Evolutionary conservation across 129 eudicot species (phyloP).

Genomic region (Solidago caesia): DNA sequence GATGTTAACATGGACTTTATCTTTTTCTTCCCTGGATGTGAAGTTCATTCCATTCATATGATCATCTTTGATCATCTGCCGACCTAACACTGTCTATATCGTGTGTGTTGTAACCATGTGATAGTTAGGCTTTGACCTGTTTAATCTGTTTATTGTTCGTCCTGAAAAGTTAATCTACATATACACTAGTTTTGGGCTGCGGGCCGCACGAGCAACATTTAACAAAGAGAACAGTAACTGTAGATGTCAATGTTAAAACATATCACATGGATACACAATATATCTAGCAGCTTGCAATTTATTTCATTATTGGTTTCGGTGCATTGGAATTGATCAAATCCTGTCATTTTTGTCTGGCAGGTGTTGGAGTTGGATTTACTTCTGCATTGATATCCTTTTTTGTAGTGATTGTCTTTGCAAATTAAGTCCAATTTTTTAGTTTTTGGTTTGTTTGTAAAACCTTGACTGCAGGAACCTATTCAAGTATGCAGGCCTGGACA

Average conservation of each 20-base stretch:
- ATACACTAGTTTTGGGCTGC: not conserved
- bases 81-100: not conserved
- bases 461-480: constrained; percentile 90
- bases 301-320: not conserved
- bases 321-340: constrained; percentile 23
- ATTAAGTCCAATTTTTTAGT: constrained; percentile 7
- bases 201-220: not conserved
- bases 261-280: constrained; percentile 19
- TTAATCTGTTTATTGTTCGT: not conserved
- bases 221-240: not conserved
- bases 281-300: constrained; percentile 4
- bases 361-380: constrained; percentile 97
- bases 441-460: constrained; percentile 37
- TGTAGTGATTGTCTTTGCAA: constrained; percentile 18
- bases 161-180: not conserved
- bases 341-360: constrained; percentile 44
- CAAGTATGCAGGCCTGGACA: constrained; percentile 97
- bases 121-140: not conserved
- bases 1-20: not conserved
- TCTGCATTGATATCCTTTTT: constrained; percentile 97
- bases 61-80: not conserved
- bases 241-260: constrained; percentile 5
- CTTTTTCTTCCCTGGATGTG: not conserved
- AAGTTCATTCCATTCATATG: not conserved
- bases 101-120: not conserved